phyloP scores from a whole-genome alignment of 768 basidiomycete species.

The Termitomyces heimii region DNA sequence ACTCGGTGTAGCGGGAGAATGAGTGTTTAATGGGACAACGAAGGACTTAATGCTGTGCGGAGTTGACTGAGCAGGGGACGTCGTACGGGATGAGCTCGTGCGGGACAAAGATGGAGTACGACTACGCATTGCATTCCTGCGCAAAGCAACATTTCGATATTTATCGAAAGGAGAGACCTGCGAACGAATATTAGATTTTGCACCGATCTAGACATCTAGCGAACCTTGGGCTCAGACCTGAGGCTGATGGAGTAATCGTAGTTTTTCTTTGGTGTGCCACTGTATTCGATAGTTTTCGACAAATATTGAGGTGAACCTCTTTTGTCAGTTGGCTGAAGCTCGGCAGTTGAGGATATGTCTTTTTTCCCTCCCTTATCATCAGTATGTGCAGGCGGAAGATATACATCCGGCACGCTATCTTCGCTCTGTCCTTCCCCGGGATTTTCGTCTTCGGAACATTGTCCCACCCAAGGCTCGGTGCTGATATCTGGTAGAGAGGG shows the following conservation, averaged over 20 bases:
- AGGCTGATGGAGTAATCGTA: slow-evolving; percentile 56
- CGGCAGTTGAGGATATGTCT: slow-evolving; percentile 51
- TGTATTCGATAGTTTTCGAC: slow-evolving; percentile 23
- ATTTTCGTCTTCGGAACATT: slow-evolving; percentile 31
- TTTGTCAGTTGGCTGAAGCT: slow-evolving; percentile 49
- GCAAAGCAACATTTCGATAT: slow-evolving; percentile 56
- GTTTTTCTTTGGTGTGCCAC: slow-evolving; percentile 44
- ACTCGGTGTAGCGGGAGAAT: slow-evolving; percentile 41
- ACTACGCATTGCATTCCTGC: slow-evolving; percentile 42
- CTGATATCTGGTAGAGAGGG: slow-evolving; percentile 44
- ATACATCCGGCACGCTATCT: slow-evolving; percentile 48
- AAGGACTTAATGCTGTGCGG: slow-evolving; percentile 51
- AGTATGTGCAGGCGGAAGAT: slow-evolving; percentile 42
- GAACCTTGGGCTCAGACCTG: slow-evolving; percentile 55
- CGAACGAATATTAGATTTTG: not conserved
- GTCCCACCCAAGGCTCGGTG: slow-evolving; percentile 22
- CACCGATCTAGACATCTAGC: slow-evolving; percentile 3
- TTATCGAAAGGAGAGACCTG: slow-evolving; percentile 60
- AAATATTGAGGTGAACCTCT: slow-evolving; percentile 46
- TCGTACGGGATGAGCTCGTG: slow-evolving; percentile 51
- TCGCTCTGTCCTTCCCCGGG: slow-evolving; percentile 35
- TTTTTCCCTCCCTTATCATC: slow-evolving; percentile 26
- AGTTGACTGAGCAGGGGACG: slow-evolving; percentile 60
- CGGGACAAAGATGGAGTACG: slow-evolving; percentile 66
- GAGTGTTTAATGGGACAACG: slow-evolving; percentile 29